Percentiles rank a stretch among this genome's conserved stretches.
These are phyloP conservation scores for Ulvella scutata DNA, from an alignment of 139 green algal genomes.

Conservation along the genomic window DNA sequence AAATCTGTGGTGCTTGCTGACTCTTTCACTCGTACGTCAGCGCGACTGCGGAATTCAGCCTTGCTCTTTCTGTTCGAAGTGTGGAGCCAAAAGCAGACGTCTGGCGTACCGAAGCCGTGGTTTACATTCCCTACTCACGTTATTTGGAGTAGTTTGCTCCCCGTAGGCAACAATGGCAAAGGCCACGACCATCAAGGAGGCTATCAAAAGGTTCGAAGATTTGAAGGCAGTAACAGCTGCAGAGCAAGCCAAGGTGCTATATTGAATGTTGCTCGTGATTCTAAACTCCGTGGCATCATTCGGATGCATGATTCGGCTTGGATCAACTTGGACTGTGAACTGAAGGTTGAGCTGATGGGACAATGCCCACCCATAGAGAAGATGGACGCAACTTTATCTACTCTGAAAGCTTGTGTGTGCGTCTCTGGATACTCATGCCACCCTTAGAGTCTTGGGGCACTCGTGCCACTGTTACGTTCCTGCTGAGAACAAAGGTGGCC, in stretches of 20 bases:
- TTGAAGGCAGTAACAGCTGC: constrained; percentile 30
- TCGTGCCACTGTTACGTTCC: no score
- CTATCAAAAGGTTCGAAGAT: constrained; percentile 67
- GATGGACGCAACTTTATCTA: constrained; percentile 73
- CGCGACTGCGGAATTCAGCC: no score
- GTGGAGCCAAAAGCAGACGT: no score
- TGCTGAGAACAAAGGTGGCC: neutral
- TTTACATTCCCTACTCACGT: no score
- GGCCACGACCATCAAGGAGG: constrained; percentile 63
- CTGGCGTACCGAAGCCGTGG: no score
- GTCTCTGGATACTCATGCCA: constrained; percentile 5
- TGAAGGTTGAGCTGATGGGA: constrained; percentile 65
- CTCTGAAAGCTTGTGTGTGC: constrained; percentile 68
- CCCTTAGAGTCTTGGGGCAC: no score
- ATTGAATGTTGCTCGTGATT: neutral
- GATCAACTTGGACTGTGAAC: neutral
- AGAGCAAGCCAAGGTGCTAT: constrained; percentile 55
- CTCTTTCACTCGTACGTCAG: no score
- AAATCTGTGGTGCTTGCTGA: no score
- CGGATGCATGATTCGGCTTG: neutral
- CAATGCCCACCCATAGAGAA: constrained; percentile 74
- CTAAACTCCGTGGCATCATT: neutral
- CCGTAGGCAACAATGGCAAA: constrained; percentile 20
- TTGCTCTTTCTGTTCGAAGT: no score
- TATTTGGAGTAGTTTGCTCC: no score